Evolutionary conservation across 2,329 filamentous ascomycete genomes (phyloP).

Genomic region (Diaporthe eres): DNA sequence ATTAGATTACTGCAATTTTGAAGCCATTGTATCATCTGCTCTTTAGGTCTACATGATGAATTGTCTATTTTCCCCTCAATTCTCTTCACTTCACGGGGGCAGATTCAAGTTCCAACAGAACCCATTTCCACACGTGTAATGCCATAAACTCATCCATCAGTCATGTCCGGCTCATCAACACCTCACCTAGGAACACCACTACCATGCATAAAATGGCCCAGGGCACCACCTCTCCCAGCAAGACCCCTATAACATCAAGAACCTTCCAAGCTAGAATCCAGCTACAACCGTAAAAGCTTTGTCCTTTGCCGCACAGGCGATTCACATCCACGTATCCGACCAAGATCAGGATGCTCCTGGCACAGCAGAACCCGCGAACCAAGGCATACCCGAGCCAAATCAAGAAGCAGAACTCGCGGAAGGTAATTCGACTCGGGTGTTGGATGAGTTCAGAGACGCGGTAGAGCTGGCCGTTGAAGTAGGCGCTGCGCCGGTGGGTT

Average conservation of each 20-base stretch:
- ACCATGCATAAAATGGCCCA: conserved; percentile 41
- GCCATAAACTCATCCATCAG: neutral
- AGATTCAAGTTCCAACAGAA: neutral
- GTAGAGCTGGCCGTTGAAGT: conserved; percentile 40
- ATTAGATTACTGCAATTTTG: conserved; percentile 4
- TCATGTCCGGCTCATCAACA: conserved; percentile 4
- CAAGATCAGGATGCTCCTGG: neutral
- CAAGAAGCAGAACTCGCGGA: conserved; percentile 42
- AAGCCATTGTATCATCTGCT: neutral
- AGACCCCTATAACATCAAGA: conserved; percentile 4
- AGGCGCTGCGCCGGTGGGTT: conserved; percentile 37
- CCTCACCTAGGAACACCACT: conserved; percentile 42
- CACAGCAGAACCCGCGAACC: conserved; percentile 29
- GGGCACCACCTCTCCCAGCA: conserved; percentile 37
- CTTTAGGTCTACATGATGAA: neutral
- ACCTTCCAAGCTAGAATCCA: conserved; percentile 5
- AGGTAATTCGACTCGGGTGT: conserved; percentile 38
- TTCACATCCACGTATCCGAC: conserved; percentile 24
- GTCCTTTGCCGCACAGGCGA: conserved; percentile 31
- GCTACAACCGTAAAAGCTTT: conserved; percentile 16
- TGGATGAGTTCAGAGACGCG: conserved; percentile 42
- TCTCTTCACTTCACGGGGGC: neutral
- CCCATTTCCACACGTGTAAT: neutral
- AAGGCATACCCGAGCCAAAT: conserved; percentile 37
- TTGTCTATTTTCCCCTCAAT: no score